Percentiles rank a stretch among this genome's conserved stretches.
Evolutionary conservation across 805 yeast genomes (phyloP).

Genomic region (Saturnispora besseyi): DNA sequence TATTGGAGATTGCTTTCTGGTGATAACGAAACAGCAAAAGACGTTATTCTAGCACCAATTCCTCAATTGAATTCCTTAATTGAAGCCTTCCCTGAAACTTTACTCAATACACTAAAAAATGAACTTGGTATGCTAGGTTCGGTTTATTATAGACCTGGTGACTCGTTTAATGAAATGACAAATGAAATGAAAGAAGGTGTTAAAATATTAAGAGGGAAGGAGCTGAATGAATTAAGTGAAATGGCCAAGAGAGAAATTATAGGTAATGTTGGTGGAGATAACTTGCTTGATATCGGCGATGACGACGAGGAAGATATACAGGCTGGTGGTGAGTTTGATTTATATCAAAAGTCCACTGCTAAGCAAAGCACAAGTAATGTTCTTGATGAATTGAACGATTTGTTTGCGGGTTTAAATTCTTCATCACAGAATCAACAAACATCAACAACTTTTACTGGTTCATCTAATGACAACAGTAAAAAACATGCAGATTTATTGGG

Average conservation of each 20-base stretch:
- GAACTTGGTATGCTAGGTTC: conserved; percentile 83
- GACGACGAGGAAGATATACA: conserved; percentile 30
- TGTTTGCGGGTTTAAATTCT: conserved; percentile 35
- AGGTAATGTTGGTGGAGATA: conserved; percentile 54
- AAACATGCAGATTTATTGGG: conserved; percentile 10
- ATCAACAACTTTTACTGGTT: neutral
- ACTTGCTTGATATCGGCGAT: conserved; percentile 77
- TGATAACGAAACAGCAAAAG: conserved; percentile 33
- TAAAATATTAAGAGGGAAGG: conserved; percentile 34
- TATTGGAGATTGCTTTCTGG: conserved; percentile 60
- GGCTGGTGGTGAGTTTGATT: neutral
- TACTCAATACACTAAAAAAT: conserved; percentile 57
- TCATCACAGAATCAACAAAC: neutral
- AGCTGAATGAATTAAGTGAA: conserved; percentile 68
- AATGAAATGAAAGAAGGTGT: neutral
- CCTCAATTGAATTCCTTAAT: conserved; percentile 70
- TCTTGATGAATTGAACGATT: conserved; percentile 67
- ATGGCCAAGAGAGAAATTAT: conserved; percentile 71
- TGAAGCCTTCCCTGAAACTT: conserved; percentile 56
- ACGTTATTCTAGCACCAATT: conserved; percentile 49
- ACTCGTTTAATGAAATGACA: conserved; percentile 29
- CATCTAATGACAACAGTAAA: neutral
- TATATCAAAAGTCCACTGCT: conserved; percentile 12
- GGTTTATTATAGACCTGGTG: conserved; percentile 78
- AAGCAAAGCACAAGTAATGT: conserved; percentile 29